Evolutionary conservation across 306 rosid genomes (phyloP), one percentile per base, ranked within the genome.

Genomic region (Malus asiatica): DNA sequence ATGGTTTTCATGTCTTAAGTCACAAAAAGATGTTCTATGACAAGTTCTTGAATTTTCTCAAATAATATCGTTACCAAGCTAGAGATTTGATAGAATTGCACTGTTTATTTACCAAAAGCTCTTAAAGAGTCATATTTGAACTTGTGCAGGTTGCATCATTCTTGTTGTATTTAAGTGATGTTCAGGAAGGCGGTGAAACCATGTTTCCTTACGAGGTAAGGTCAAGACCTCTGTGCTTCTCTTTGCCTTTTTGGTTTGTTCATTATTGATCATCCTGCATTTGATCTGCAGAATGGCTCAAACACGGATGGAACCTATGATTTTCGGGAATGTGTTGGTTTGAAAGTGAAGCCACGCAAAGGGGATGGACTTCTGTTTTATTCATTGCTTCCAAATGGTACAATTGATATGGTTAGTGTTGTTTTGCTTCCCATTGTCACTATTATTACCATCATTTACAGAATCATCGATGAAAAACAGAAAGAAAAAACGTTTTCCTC

Each of bases 331-430:
- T 95, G 97, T 66, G 52, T 68, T 59, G 99, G 97, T 66, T 82
- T 95, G 74, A 89, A 70, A 80, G 96, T 95, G 84, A 89, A 79
- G 88, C 97, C 99, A 19, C 93, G 84, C 70, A 87, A 72, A 87
- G 99, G 98, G 63, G 98, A 92, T 65, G 99, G 96, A 25, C 88
- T 96, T 86, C 88, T 96, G 64, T 96, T 92, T 84, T 90, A 92
- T 81, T 89, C 98, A 3, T 32, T 90, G 82, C 78, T 84, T 44
- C 91, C 90, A 38, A 92, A 96, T 61, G 91, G 89, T 59, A 87
- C 98, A 79, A 86, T 90, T 70, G 98, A 96, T 83, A 85, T 48
- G 93, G 96, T 92, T 67, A 89, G 97, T 90, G 30, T 70, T 30
- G 27, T 13, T 58, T 22, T 23, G 70, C 65, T 78, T 77, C 40